Evolutionary conservation across 2,329 filamentous ascomycete species (phyloP).

Genomic region (Pezicula neosporulosa): DNA sequence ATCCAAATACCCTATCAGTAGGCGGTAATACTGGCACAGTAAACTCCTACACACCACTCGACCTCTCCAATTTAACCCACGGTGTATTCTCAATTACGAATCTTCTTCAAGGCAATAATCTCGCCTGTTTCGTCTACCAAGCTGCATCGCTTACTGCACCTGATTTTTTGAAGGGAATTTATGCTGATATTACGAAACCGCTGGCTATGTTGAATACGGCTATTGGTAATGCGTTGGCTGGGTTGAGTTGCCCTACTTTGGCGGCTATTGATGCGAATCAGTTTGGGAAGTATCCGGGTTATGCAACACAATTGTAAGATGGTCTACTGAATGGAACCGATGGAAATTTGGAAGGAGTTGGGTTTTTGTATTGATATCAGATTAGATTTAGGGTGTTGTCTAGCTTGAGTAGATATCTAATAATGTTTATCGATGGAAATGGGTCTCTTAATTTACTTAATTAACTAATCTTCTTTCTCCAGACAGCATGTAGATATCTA

Average conservation of each 20-base stretch:
- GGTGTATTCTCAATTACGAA: conserved; percentile 40
- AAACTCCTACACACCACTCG: conserved; percentile 46
- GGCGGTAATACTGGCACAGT: conserved; percentile 49
- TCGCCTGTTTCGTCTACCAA: conserved; percentile 40
- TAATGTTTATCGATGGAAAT: too few relatives aligned
- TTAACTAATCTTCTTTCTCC: too few relatives aligned
- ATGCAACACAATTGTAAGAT: too few relatives aligned
- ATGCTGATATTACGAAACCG: conserved; percentile 26
- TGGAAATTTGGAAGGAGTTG: too few relatives aligned
- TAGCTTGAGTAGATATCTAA: too few relatives aligned
- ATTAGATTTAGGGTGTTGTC: too few relatives aligned
- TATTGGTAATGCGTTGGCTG: conserved; percentile 17
- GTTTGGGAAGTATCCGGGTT: too few relatives aligned
- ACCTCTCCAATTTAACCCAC: conserved; percentile 37
- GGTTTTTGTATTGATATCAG: too few relatives aligned
- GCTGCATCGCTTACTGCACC: conserved; percentile 35
- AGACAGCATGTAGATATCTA: too few relatives aligned
- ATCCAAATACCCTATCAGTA: conserved; percentile 41
- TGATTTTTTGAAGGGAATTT: conserved; percentile 36
- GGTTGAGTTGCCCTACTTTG: conserved; percentile 14
- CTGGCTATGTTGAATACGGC: conserved; percentile 30
- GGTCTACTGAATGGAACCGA: too few relatives aligned
- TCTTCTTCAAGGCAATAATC: conserved; percentile 44
- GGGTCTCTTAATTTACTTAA: too few relatives aligned
- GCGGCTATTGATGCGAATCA: too few relatives aligned